A percentile compares a stretch with the other conserved stretches of the same genome.
phyloP scores from a whole-genome alignment of 441 rosid species.

The Adansonia gregorii region DNA sequence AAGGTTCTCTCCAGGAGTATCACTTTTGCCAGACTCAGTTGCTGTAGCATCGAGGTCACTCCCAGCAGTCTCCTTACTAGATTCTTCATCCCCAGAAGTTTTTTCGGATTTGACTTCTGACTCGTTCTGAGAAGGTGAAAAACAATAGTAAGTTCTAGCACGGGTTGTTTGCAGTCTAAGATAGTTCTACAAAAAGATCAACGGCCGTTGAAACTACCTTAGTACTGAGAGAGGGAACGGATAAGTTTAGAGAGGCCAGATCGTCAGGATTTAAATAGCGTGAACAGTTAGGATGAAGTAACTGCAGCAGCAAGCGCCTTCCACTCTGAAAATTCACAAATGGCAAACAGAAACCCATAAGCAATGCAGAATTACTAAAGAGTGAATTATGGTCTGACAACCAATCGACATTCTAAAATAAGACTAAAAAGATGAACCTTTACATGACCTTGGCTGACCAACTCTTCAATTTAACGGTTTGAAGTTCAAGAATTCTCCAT shows the following conservation, averaged over 20 bases:
- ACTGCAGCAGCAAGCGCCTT: conserved; percentile 75
- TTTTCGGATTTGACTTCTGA: conserved; percentile 45
- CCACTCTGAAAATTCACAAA: conserved; percentile 60
- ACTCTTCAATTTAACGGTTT: not conserved
- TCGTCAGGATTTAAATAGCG: conserved; percentile 82
- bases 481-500: not conserved
- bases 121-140: conserved; percentile 46
- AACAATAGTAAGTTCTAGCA: not conserved
- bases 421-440: not conserved
- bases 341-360: conserved; percentile 24
- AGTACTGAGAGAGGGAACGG: conserved; percentile 64
- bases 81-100: conserved; percentile 42
- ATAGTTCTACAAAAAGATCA: conserved; percentile 9
- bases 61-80: conserved; percentile 34
- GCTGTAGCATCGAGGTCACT: conserved; percentile 34
- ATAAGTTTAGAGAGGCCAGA: conserved; percentile 59
- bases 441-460: not conserved
- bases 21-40: conserved; percentile 34
- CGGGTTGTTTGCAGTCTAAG: not conserved
- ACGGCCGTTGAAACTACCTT: conserved; percentile 50
- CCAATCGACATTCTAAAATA: conserved; percentile 11
- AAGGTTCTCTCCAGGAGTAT: conserved; percentile 41
- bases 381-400: conserved; percentile 1
- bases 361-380: conserved; percentile 4
- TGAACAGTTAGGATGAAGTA: conserved; percentile 82